Conservation (phyloP, 805 yeast species). For the Nakazawaea holstii region DNA sequence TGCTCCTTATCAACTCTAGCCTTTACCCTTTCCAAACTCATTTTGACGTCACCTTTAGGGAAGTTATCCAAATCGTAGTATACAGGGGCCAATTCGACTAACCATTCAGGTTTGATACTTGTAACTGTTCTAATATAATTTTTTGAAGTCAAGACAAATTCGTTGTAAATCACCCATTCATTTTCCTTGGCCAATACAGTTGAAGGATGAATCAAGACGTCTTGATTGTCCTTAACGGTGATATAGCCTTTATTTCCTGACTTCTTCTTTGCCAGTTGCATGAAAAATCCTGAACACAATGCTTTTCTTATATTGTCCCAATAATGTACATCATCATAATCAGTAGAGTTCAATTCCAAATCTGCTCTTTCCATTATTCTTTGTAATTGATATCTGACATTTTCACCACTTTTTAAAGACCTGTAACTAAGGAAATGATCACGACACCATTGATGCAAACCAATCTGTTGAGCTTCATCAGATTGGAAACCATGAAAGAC, state of each 20-base stretch:
- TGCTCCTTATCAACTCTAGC: slow-evolving; percentile 40
- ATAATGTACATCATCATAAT: slow-evolving; percentile 58
- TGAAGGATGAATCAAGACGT: slow-evolving; percentile 89
- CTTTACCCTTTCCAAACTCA: slow-evolving; percentile 59
- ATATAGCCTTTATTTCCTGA: slow-evolving; percentile 78
- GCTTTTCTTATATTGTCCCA: slow-evolving; percentile 82
- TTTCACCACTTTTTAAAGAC: slow-evolving; percentile 80
- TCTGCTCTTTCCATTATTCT: slow-evolving; percentile 81
- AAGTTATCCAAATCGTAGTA: slow-evolving; percentile 63
- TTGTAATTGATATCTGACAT: slow-evolving; percentile 76
- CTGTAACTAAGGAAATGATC: slow-evolving; percentile 82
- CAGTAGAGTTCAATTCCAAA: slow-evolving; percentile 65
- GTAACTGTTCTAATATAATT: slow-evolving; percentile 95
- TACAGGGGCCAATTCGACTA: slow-evolving; percentile 72
- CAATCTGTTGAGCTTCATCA: slow-evolving; percentile 64
- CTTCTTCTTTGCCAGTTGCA: slow-evolving; percentile 95
- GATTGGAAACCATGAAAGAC: slow-evolving; percentile 80
- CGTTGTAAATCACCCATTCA: slow-evolving; percentile 94
- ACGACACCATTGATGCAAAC: slow-evolving; percentile 82
- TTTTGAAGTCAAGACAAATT: slow-evolving; percentile 88
- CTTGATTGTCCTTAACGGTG: slow-evolving; percentile 95
- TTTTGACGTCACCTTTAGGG: slow-evolving; percentile 64
- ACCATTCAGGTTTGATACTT: slow-evolving; percentile 86
- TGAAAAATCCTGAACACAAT: slow-evolving; percentile 86
- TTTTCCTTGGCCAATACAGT: slow-evolving; percentile 83